phyloP scores from a whole-genome alignment of 352 stramenopile species.

The Globisporangium lucens region DNA sequence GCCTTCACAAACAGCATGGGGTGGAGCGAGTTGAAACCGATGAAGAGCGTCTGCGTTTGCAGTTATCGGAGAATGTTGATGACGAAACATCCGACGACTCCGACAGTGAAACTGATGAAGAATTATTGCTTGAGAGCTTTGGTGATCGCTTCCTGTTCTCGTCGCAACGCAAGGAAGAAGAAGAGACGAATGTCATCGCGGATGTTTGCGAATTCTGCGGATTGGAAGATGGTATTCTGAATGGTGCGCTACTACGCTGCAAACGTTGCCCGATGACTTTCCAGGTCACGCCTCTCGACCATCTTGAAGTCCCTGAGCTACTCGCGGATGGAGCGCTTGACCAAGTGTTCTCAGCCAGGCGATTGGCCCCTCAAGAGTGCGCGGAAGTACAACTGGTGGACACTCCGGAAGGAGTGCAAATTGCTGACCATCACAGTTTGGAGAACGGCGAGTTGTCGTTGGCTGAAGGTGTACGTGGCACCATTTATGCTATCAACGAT shows the following conservation, averaged over 20 bases:
- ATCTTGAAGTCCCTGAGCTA: constrained; percentile 52
- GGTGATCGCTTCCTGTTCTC: constrained; percentile 39
- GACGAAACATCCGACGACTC: constrained; percentile 34
- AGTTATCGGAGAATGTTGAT: constrained; percentile 9
- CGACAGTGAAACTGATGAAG: constrained; percentile 41
- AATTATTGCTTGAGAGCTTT: constrained; percentile 51
- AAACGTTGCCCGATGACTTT: constrained; percentile 52
- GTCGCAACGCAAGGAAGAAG: background rate
- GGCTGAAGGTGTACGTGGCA: background rate
- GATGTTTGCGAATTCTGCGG: constrained; percentile 48
- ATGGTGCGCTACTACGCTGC: constrained; percentile 42
- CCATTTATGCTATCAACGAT: constrained; percentile 60
- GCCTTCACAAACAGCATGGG: constrained; percentile 18
- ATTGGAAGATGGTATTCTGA: constrained; percentile 65
- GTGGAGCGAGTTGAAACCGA: background rate
- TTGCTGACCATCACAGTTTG: background rate
- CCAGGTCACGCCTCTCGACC: constrained; percentile 34
- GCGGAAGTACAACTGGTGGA: constrained; percentile 11
- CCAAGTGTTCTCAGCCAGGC: constrained; percentile 8
- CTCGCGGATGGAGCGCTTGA: constrained; percentile 18
- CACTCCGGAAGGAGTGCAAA: constrained; percentile 17
- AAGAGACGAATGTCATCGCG: background rate
- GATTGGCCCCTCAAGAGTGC: constrained; percentile 16
- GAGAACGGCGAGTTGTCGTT: background rate
- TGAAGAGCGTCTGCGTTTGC: constrained; percentile 6